Evolutionary conservation across 2,329 filamentous ascomycete genomes (phyloP).

Genomic region (Penicillium psychrosexuale): DNA sequence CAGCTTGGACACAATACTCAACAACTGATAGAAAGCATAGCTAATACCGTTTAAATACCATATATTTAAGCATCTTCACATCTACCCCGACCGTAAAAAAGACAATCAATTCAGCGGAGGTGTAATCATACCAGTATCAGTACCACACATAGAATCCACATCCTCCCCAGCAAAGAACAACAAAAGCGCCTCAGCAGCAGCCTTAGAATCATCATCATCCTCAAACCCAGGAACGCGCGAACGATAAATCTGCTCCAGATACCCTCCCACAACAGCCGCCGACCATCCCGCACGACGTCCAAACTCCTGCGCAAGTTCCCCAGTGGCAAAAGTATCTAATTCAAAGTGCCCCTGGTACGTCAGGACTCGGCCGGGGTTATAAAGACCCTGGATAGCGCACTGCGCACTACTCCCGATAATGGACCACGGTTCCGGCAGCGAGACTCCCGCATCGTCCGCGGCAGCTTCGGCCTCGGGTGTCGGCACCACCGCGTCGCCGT

Average conservation of each 20-base stretch:
- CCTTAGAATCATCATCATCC: conserved; percentile 31
- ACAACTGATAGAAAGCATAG: not conserved
- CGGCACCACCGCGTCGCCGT: conserved; percentile 32
- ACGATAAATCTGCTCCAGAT: conserved; percentile 22
- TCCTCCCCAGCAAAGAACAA: conserved; percentile 30
- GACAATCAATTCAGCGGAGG: conserved; percentile 17
- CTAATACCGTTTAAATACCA: not conserved
- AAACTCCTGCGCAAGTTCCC: conserved; percentile 26
- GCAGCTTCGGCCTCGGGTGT: conserved; percentile 1
- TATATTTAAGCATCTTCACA: not conserved
- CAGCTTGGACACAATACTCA: not conserved
- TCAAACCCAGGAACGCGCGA: conserved; percentile 14
- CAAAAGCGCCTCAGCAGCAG: conserved; percentile 34
- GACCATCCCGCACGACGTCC: conserved; percentile 24
- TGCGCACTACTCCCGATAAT: conserved; percentile 27
- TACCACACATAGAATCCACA: not conserved
- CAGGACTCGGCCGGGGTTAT: conserved; percentile 28
- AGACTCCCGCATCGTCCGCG: not conserved
- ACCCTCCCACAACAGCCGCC: conserved; percentile 9
- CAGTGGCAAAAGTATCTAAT: conserved; percentile 28
- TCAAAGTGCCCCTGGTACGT: conserved; percentile 36
- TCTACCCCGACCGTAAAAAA: not conserved
- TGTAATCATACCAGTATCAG: conserved; percentile 22
- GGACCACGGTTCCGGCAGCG: conserved; percentile 28
- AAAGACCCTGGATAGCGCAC: conserved; percentile 32